These are phyloP conservation scores for Blastocystis sp. DNA, from an alignment of 352 stramenopile species.

Conservation along the genomic window DNA sequence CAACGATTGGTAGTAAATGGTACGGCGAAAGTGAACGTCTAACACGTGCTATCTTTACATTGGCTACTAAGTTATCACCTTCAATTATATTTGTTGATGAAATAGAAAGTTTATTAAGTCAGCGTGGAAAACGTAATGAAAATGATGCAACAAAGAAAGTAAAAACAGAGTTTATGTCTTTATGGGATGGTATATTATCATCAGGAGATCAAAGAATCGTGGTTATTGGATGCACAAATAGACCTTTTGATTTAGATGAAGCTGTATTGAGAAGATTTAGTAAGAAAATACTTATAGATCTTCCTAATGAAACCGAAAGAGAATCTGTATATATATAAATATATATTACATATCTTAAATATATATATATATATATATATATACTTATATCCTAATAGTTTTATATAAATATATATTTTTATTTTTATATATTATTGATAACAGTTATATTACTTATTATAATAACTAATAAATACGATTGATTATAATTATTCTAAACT, in stretches of 20 bases:
- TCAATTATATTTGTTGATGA: conserved; percentile 97
- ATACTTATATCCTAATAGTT: background rate
- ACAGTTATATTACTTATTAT: background rate
- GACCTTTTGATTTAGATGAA: conserved; percentile 67
- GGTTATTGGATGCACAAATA: conserved; percentile 67
- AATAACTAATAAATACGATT: conserved; percentile 10
- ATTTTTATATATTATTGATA: background rate
- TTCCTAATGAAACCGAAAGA: conserved; percentile 57
- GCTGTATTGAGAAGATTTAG: conserved; percentile 63
- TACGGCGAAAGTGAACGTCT: conserved; percentile 65
- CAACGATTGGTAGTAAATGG: conserved; percentile 65
- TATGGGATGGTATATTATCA: conserved; percentile 56
- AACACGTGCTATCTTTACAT: conserved; percentile 65
- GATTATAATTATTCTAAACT: conserved; percentile 35
- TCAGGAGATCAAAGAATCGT: conserved; percentile 53
- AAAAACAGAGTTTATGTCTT: conserved; percentile 57
- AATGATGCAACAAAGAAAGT: conserved; percentile 60
- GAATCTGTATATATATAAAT: conserved; percentile 19
- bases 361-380: conserved; percentile 42
- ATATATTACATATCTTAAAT: no score
- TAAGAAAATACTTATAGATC: conserved; percentile 61
- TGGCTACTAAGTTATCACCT: conserved; percentile 61
- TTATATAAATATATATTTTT: conserved; percentile 14
- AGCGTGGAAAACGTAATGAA: conserved; percentile 56
- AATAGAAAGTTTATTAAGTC: conserved; percentile 85